Evolutionary conservation across 1,139 yeast genomes (phyloP).

Genomic region (Lodderomyces theae): DNA sequence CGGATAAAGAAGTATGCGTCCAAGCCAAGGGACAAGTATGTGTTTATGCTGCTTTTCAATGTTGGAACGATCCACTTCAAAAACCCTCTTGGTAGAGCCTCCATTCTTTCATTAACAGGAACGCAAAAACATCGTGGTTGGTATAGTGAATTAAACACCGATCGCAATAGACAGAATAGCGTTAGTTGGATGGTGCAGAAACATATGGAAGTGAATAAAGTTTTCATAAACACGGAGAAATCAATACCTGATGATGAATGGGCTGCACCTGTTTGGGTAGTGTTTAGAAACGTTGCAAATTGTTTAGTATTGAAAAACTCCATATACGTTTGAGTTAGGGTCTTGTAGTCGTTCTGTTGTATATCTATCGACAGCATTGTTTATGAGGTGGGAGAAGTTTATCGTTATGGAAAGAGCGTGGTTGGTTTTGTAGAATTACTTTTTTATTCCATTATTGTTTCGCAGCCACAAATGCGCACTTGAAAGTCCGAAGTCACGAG

Average conservation of each 20-base stretch:
- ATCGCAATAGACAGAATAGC: conserved; percentile 51
- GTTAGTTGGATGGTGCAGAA: conserved; percentile 53
- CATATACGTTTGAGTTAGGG: conserved; percentile 27
- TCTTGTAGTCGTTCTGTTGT: conserved; percentile 24
- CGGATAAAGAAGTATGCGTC: conserved; percentile 66
- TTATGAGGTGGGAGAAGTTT: not conserved
- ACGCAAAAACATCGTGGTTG: conserved; percentile 54
- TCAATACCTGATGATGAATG: conserved; percentile 44
- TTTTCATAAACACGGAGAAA: conserved; percentile 39
- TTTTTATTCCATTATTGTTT: too few species aligned
- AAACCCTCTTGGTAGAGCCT: conserved; percentile 37
- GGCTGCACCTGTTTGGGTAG: conserved; percentile 58
- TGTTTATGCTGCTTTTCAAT: conserved; percentile 34
- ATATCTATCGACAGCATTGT: conserved; percentile 10
- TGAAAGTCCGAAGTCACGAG: not conserved
- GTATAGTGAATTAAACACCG: conserved; percentile 47
- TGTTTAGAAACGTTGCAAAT: conserved; percentile 45
- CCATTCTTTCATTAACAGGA: conserved; percentile 37
- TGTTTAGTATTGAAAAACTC: conserved; percentile 24
- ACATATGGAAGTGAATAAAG: conserved; percentile 50
- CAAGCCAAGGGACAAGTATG: conserved; percentile 51
- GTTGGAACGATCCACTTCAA: conserved; percentile 51
- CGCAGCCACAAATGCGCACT: not conserved
- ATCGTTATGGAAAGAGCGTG: too few species aligned
- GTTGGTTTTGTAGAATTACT: too few species aligned